These are phyloP conservation scores for Ustulina deusta DNA, from an alignment of 2,329 filamentous ascomycete genomes.

Conservation along the genomic window DNA sequence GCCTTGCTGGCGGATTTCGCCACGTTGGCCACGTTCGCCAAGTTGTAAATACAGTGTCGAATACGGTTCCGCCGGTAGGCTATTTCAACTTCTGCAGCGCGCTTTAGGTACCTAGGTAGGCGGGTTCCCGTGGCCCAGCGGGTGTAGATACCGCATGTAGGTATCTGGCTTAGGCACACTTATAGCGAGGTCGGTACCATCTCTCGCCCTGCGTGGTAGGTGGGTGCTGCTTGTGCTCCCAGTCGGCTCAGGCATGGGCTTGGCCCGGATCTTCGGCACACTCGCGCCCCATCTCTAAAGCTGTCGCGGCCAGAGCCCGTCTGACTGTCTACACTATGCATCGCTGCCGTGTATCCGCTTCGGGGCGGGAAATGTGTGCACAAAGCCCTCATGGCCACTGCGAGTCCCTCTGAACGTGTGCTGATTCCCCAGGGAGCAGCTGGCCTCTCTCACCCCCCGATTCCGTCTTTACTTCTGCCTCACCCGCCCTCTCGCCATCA, in stretches of 20 bases:
- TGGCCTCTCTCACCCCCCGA: slow-evolving; percentile 18
- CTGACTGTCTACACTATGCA: slow-evolving; percentile 34
- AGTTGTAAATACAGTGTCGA: not conserved
- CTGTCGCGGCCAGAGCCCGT: slow-evolving; percentile 39
- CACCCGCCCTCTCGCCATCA: slow-evolving; percentile 18
- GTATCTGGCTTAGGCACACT: not conserved
- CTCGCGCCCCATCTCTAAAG: slow-evolving; percentile 34
- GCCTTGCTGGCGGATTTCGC: no score
- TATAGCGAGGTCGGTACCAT: not conserved
- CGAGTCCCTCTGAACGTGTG: slow-evolving; percentile 33
- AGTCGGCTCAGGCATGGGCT: slow-evolving; percentile 29
- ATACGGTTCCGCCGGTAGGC: not conserved
- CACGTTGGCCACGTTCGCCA: no score
- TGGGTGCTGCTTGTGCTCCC: not conserved
- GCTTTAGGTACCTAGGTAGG: not conserved
- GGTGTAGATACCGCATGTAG: not conserved
- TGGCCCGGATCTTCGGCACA: slow-evolving; percentile 42
- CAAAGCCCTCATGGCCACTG: slow-evolving; percentile 40
- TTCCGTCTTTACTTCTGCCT: slow-evolving; percentile 12
- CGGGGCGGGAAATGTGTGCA: slow-evolving; percentile 39
- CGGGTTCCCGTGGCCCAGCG: no score
- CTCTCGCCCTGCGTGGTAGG: not conserved
- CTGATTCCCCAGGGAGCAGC: slow-evolving; percentile 30
- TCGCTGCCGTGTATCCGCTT: slow-evolving; percentile 42
- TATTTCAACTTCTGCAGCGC: not conserved